Conservation (phyloP, 306 rosid species). For the Mimosa pudica region DNA sequence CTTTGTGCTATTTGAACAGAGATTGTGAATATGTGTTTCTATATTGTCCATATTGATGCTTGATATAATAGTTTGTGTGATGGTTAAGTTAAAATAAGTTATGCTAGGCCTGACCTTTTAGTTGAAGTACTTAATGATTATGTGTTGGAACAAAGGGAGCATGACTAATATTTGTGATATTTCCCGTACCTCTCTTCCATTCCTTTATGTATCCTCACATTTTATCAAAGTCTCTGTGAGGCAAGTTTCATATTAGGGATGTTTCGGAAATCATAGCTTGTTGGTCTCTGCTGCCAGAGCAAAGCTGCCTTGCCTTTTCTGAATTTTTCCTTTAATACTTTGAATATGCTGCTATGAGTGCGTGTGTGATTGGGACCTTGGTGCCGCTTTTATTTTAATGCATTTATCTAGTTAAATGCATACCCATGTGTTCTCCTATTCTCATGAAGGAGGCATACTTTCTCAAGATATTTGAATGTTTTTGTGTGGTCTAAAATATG, state of each 20-base stretch:
- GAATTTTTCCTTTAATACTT: neutral
- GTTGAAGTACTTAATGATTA: neutral
- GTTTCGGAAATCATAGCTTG: neutral
- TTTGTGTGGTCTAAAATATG: conserved; percentile 28
- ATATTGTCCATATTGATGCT: neutral
- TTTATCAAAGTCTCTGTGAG: neutral
- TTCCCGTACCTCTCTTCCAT: neutral
- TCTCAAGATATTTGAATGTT: conserved; percentile 9
- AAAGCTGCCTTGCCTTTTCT: neutral
- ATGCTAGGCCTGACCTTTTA: neutral
- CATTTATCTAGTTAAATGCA: conserved; percentile 20
- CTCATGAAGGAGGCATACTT: neutral
- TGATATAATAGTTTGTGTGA: conserved; percentile 6
- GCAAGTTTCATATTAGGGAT: neutral
- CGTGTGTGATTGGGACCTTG: neutral
- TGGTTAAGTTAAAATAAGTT: neutral
- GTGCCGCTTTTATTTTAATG: neutral
- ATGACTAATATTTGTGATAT: neutral
- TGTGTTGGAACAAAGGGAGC: neutral
- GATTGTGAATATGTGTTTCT: neutral
- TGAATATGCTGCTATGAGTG: neutral
- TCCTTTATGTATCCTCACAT: neutral
- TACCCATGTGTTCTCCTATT: neutral
- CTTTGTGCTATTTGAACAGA: conserved; percentile 4
- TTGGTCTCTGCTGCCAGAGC: neutral